Evolutionary conservation across 768 basidiomycete species (phyloP).

Genomic region (Lactarius sp.): DNA sequence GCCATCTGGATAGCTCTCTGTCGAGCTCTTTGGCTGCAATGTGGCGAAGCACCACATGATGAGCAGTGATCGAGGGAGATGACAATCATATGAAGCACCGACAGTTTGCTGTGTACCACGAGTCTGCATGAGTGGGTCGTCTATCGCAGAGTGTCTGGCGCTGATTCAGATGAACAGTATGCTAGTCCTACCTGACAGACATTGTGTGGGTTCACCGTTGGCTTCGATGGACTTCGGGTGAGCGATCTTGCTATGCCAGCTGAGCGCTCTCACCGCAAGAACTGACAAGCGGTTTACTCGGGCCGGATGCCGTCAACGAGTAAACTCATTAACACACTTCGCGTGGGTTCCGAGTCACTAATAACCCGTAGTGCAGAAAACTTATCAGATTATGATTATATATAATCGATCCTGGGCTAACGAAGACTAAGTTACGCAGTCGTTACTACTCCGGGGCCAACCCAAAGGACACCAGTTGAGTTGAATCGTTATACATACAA

Average conservation of each 20-base stretch:
- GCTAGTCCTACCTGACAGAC: slow-evolving; percentile 16
- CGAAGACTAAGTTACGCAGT: no score
- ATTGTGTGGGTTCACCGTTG: background rate
- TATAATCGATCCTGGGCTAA: background rate
- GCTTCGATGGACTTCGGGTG: background rate
- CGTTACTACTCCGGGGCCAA: background rate
- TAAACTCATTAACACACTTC: no score
- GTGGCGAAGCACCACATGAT: slow-evolving; percentile 8
- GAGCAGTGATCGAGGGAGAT: background rate
- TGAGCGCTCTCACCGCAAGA: no score
- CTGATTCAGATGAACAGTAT: background rate
- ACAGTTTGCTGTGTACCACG: slow-evolving; percentile 84
- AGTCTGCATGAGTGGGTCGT: slow-evolving; percentile 78
- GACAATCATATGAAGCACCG: slow-evolving; percentile 14
- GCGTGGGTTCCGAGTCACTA: no score
- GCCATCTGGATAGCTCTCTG: slow-evolving; percentile 57
- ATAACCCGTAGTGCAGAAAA: background rate
- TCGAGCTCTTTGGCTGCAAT: slow-evolving; percentile 51
- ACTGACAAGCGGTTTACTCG: background rate
- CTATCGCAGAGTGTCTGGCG: slow-evolving; percentile 32
- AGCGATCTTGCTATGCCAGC: background rate
- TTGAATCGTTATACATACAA: slow-evolving; percentile 6
- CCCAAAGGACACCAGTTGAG: background rate
- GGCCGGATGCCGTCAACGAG: background rate
- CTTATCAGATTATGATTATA: no score